Conservation (phyloP, 2,329 filamentous ascomycete species). For the Ophiostoma ips region DNA sequence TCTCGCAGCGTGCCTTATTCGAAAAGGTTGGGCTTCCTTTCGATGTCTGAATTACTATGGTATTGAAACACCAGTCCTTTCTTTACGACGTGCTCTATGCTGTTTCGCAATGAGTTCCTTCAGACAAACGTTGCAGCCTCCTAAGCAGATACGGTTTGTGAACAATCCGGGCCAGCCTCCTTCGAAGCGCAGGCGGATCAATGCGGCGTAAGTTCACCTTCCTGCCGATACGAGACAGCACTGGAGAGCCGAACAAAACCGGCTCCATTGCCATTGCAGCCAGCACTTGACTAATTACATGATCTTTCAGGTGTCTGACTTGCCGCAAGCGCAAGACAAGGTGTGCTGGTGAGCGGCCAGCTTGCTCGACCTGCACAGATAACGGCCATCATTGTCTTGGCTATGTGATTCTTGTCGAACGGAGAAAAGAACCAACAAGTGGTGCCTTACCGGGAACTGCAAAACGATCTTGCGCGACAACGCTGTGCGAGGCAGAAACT, state of each 20-base stretch:
- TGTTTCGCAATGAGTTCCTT: conserved; percentile 30
- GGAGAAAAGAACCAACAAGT: background rate
- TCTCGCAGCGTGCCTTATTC: background rate
- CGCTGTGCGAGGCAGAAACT: too few species aligned
- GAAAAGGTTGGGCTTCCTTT: too few species aligned
- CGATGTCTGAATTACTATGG: conserved; percentile 20
- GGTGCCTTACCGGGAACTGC: background rate
- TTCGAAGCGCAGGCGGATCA: conserved; percentile 64
- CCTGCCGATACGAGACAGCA: too few species aligned
- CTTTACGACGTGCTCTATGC: conserved; percentile 5
- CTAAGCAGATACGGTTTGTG: conserved; percentile 61
- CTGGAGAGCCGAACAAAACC: too few species aligned
- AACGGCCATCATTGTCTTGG: conserved; percentile 57
- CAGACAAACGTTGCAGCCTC: conserved; percentile 30
- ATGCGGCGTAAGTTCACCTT: conserved; percentile 61
- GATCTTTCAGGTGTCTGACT: conserved; percentile 44
- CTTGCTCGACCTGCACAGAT: conserved; percentile 58
- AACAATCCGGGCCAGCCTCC: conserved; percentile 71
- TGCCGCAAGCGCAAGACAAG: conserved; percentile 65
- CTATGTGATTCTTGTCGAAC: conserved; percentile 39
- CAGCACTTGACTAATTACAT: background rate
- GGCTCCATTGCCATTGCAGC: background rate
- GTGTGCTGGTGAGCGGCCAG: conserved; percentile 59
- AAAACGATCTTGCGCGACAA: too few species aligned
- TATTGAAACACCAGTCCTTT: conserved; percentile 14